Percentiles rank a stretch among this genome's conserved stretches.
phyloP scores from a whole-genome alignment of 257 asterid genomes.

The Jasminum sambac region DNA sequence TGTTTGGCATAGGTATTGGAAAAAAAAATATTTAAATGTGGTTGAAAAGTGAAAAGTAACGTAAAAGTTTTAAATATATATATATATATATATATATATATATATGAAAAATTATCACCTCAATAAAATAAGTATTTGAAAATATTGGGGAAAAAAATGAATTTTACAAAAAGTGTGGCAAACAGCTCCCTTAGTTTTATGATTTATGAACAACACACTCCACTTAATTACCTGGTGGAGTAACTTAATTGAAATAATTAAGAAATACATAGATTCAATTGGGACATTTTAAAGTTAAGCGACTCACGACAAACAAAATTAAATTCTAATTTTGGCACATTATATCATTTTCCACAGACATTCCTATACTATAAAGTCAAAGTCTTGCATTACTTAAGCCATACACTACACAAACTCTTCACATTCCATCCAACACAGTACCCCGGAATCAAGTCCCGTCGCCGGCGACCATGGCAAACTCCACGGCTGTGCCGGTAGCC shows the following conservation, averaged over 20 bases:
- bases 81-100: too few species aligned
- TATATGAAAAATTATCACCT: too few species aligned
- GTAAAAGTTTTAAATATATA: too few species aligned
- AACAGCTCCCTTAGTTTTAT: neutral
- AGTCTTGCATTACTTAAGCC: neutral
- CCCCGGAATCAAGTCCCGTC: neutral
- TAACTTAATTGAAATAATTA: neutral
- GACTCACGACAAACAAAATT: neutral
- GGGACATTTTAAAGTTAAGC: neutral
- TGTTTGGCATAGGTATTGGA: too few species aligned
- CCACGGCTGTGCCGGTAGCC: slow-evolving; percentile 41
- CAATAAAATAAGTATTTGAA: too few species aligned
- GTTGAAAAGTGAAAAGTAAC: too few species aligned
- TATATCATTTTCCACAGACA: neutral
- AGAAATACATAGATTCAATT: neutral
- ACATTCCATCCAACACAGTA: neutral
- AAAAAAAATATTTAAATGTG: too few species aligned
- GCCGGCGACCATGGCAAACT: slow-evolving; percentile 28
- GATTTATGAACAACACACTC: too few species aligned
- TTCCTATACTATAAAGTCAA: neutral
- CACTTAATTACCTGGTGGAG: too few species aligned
- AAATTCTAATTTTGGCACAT: neutral
- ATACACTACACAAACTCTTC: neutral
- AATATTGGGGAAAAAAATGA: too few species aligned
- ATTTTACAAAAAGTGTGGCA: too few species aligned